Base-by-base conservation (phyloP, 306 rosid species). In the Acacia acuminata region DNA sequence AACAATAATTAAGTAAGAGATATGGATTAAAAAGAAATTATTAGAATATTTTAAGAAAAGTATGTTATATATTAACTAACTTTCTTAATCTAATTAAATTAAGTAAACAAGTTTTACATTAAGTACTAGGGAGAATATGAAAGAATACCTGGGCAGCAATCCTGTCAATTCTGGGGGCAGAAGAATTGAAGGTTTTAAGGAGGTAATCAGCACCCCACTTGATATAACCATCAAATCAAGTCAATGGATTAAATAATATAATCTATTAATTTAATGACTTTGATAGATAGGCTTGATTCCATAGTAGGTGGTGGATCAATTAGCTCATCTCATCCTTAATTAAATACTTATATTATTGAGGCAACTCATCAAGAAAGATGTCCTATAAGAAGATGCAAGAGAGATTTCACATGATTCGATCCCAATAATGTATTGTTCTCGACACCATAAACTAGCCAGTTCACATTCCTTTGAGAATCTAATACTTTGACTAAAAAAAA, bases 161-260 rank as follows among this genome's bases (percentile, higher is more conserved):
- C 61, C n/a, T 84, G 71, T 82, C 27, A 14, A 90, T 90, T 77
- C 72, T 88, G 75, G 96, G 77, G 20, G 94, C 88, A 27, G 96
- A 90, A 16, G 84, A 81, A 43, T 92, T 90, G 87, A 92, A 90
- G 83, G 94, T 92, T 16, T 80, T 55, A 84, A 91, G 96, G 79
- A 92, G 73, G 75, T 92, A 92, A 87, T 92, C 94, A 9, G 87
- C 80, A 43, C 90, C 89, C 89, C 88, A 88, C n/a, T 81, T 88
- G 81, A 87, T 45, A 11, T 12, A 45, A 14, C 53, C 53, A 13
- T 48, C 50, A 19, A 53, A 53, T 19, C 60, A 53, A 16, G 63
- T 19, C 63, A 55, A 55, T 55, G 9, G 11, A 55, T 55, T 24
- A 7, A 6, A 55, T 55, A n/a, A 55, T 55, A 2, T 55, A 55